Conservation (phyloP, 371 early-diverging fungal genomes). For the Circinella minor region DNA sequence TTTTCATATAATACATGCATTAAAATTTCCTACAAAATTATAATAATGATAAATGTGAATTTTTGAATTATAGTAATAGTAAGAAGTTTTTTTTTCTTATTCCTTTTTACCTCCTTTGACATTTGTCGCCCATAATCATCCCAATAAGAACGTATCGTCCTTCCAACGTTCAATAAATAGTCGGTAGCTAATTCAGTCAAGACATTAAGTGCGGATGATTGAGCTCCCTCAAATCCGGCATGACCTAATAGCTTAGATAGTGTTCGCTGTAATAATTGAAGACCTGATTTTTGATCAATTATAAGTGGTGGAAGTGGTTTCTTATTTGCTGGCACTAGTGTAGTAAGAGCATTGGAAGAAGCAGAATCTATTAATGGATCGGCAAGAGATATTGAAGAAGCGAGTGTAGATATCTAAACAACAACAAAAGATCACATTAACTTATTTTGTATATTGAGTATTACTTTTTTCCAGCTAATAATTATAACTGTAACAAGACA, state of each 20-base stretch:
- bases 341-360: neutral
- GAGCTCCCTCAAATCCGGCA: constrained; percentile 87
- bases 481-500: neutral
- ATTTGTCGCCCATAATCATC: constrained; percentile 77
- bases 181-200: constrained; percentile 79
- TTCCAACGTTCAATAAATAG: constrained; percentile 82
- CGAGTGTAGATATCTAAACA: constrained; percentile 34
- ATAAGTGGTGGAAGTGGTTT: constrained; percentile 56
- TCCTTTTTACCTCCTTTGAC: constrained; percentile 69
- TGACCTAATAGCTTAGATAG: constrained; percentile 77
- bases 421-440: neutral
- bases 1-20: constrained; percentile 83
- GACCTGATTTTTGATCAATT: constrained; percentile 54
- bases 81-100: too few relatives aligned
- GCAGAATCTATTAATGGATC: constrained; percentile 8
- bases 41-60: too few relatives aligned
- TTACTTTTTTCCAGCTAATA: too few relatives aligned
- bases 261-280: constrained; percentile 66
- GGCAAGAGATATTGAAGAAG: constrained; percentile 28
- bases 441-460: too few relatives aligned
- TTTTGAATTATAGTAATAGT: too few relatives aligned
- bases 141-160: constrained; percentile 77
- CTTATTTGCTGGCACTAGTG: neutral
- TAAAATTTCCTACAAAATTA: constrained; percentile 72
- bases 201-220: constrained; percentile 69